These are phyloP conservation scores for Ensete ventricosum DNA, from an alignment of 176 grass and related monocot genomes.

Conservation along the genomic window DNA sequence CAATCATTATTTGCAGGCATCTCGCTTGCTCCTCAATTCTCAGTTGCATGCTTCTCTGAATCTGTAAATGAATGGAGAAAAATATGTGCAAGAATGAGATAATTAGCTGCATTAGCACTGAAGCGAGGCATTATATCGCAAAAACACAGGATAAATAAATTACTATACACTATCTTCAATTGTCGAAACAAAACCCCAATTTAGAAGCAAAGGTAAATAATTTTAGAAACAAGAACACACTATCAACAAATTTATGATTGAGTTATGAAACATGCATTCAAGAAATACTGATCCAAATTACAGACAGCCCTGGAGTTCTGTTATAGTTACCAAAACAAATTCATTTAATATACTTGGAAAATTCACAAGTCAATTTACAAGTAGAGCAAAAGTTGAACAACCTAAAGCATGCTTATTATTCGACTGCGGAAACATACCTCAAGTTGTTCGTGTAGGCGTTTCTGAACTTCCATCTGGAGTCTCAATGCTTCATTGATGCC, in stretches of 20 bases:
- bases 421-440: constrained; percentile 41
- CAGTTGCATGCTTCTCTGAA: constrained; percentile 69
- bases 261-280: no score
- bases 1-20: constrained; percentile 78
- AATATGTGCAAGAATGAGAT: neutral
- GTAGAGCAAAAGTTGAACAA: neutral
- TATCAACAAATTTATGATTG: no score
- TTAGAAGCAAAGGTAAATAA: no score
- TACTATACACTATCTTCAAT: no score
- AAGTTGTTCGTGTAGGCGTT: constrained; percentile 92
- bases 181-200: no score
- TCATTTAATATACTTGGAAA: constrained; percentile 2
- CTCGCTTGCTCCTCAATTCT: constrained; percentile 84
- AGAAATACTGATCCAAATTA: no score
- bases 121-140: neutral
- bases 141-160: no score
- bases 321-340: neutral
- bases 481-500: constrained; percentile 81
- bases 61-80: constrained; percentile 34
- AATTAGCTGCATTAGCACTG: no score
- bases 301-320: no score
- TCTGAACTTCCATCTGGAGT: constrained; percentile 98
- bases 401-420: constrained; percentile 2
- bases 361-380: neutral
- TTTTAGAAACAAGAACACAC: no score